Conservation (phyloP, 176 grass and related monocot genomes). For the Oryza meridionalis region DNA sequence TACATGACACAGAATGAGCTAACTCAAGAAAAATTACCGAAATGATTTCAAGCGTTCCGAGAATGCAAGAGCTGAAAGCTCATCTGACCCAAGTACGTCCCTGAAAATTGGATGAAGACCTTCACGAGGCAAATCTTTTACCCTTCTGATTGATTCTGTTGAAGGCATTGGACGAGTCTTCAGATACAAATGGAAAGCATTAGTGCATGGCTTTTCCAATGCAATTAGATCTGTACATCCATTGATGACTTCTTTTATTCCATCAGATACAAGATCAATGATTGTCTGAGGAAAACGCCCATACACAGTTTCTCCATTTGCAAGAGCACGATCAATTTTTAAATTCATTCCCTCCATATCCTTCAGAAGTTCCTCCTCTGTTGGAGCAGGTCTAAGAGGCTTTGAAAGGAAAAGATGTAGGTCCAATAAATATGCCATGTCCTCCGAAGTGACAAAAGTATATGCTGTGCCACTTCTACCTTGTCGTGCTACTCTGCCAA, state of each 20-base stretch:
- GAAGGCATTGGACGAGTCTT: slow-evolving; percentile 82
- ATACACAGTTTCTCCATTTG: slow-evolving; percentile 80
- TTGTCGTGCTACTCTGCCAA: slow-evolving; percentile 80
- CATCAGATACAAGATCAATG: slow-evolving; percentile 87
- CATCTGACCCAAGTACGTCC: slow-evolving; percentile 64
- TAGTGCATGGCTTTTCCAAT: slow-evolving; percentile 75
- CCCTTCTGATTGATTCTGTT: slow-evolving; percentile 79
- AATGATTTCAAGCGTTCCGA: slow-evolving; percentile 83
- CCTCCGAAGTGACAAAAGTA: slow-evolving; percentile 92
- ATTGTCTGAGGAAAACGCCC: slow-evolving; percentile 86
- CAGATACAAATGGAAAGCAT: slow-evolving; percentile 86
- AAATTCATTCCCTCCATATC: slow-evolving; percentile 62
- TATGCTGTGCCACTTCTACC: slow-evolving; percentile 90
- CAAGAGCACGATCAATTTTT: slow-evolving; percentile 75
- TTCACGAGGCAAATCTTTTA: slow-evolving; percentile 82
- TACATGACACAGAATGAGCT: slow-evolving; percentile 33
- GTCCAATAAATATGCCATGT: slow-evolving; percentile 80
- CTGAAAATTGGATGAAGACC: slow-evolving; percentile 88
- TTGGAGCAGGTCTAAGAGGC: slow-evolving; percentile 84
- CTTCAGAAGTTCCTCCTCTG: slow-evolving; percentile 83
- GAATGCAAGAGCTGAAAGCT: slow-evolving; percentile 91
- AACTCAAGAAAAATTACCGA: slow-evolving; percentile 50
- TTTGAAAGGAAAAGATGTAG: slow-evolving; percentile 95
- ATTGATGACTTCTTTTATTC: slow-evolving; percentile 76
- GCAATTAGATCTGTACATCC: slow-evolving; percentile 59